Evolutionary conservation across 148 eudicot genomes (phyloP), one percentile per base, ranked within the genome.

Genomic region (Hydrangea macrophylla): DNA sequence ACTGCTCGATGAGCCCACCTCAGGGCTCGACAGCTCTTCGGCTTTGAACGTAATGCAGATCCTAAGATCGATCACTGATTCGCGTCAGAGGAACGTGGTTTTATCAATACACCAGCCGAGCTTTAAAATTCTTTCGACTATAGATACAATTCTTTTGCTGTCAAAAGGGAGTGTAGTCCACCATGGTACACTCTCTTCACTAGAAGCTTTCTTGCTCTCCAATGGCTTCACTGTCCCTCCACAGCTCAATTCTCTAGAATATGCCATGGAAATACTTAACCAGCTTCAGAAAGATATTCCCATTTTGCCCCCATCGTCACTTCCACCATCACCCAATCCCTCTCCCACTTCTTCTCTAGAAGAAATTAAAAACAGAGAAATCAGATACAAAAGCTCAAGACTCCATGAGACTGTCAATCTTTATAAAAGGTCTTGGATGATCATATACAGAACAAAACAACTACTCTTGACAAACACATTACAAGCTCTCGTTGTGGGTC

Each of bases 61-160:
- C 28, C 79, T 93, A 0, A 78, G 84, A 71, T 67, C 83, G 0
- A 80, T 85, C 6, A 78, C 96, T 0, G 65, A 61, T 30, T 72
- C 83, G 1, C 80, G 81, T 13, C 79, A 73, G 48, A 74, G 97
- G 6, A 90, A 97, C 0, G 75, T 94, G 22, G 74, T 94, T 12
- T 70, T 94, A 1, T 88, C 96, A 3, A 87, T 94, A 2, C 98
- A 94, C 68, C 98, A 90, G 54, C 97, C 98, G 0, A 86, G 97
- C 51, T 94, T 94, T 72, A 90, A 90, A 75, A 88, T 94, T 33
- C 81, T 94, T 0, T 79, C 90, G 12, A 79, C 81, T n/a, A 78
- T 93, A 61, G 90, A 88, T 64, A 75, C 60, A 55, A 79, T 90
- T n/a, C 81, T 93, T 11, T 73, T 94, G 61, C 75, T 94, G 0